These are phyloP conservation scores for Penicillium ucsense DNA, from an alignment of 495 filamentous ascomycete genomes.

Conservation along the genomic window DNA sequence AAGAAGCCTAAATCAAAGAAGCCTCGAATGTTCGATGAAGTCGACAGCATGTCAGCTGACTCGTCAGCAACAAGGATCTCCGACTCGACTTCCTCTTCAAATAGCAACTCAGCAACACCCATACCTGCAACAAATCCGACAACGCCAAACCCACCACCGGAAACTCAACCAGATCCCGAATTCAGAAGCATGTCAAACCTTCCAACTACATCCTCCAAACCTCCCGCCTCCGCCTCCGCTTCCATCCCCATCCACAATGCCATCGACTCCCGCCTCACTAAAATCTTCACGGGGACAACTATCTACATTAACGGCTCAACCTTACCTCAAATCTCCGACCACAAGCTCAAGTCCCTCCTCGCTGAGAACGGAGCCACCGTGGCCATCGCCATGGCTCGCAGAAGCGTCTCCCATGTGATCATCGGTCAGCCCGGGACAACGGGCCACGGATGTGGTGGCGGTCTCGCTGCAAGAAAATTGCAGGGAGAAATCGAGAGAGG, in stretches of 20 bases:
- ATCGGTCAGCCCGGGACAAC: conserved; percentile 45
- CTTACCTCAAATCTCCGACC: conserved; percentile 70
- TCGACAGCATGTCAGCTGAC: no score
- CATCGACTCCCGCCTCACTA: not conserved
- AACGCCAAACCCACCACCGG: not conserved
- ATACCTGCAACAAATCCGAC: no score
- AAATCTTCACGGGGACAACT: conserved; percentile 55
- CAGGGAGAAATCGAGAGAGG: conserved; percentile 68
- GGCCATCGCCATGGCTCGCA: conserved; percentile 57
- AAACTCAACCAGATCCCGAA: no score
- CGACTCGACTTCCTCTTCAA: no score
- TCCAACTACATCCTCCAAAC: no score
- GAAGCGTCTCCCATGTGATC: conserved; percentile 79
- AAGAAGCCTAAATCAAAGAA: no score
- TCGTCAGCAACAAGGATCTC: no score
- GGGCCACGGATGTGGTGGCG: conserved; percentile 57
- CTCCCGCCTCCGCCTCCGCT: not conserved
- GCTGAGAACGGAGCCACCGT: conserved; percentile 60
- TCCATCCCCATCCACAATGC: not conserved
- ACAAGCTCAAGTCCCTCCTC: conserved; percentile 72
- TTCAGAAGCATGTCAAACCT: no score
- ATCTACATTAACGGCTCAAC: conserved; percentile 90
- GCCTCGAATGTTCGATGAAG: no score
- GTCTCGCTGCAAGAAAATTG: conserved; percentile 69
- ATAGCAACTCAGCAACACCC: no score